Evolutionary conservation across 352 stramenopile genomes (phyloP).

Genomic region (Phytophthora macrochlamydospora): DNA sequence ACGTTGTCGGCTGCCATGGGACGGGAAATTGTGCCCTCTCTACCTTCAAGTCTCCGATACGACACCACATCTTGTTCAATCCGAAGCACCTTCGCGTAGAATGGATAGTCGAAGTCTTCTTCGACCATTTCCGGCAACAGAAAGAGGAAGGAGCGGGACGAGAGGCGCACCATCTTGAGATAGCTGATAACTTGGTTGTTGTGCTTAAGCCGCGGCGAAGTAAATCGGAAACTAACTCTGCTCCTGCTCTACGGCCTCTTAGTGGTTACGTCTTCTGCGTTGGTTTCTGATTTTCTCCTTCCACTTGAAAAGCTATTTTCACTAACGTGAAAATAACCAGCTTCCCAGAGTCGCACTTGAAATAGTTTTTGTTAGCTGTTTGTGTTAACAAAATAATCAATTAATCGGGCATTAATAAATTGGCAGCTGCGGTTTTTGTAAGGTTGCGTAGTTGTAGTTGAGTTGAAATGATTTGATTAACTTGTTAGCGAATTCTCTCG

Average conservation of each 20-base stretch:
- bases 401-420: too few species aligned
- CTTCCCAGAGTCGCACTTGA: too few species aligned
- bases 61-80: not conserved
- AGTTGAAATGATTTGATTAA: too few species aligned
- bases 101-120: not conserved
- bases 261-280: not conserved
- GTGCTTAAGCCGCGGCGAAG: not conserved
- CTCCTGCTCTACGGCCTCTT: not conserved
- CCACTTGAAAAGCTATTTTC: not conserved
- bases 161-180: not conserved
- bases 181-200: not conserved
- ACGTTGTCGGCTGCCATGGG: not conserved
- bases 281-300: not conserved
- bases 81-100: slow-evolving; percentile 6
- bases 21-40: not conserved
- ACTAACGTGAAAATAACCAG: not conserved
- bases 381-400: too few species aligned
- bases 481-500: too few species aligned
- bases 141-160: slow-evolving; percentile 5
- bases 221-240: not conserved
- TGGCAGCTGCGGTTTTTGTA: too few species aligned
- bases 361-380: too few species aligned
- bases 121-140: slow-evolving; percentile 1
- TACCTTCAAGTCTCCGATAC: slow-evolving; percentile 2
- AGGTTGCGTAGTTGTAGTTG: too few species aligned